Base-by-base conservation (phyloP, 176 grass and related monocot species). In the Carex myosuroides region DNA sequence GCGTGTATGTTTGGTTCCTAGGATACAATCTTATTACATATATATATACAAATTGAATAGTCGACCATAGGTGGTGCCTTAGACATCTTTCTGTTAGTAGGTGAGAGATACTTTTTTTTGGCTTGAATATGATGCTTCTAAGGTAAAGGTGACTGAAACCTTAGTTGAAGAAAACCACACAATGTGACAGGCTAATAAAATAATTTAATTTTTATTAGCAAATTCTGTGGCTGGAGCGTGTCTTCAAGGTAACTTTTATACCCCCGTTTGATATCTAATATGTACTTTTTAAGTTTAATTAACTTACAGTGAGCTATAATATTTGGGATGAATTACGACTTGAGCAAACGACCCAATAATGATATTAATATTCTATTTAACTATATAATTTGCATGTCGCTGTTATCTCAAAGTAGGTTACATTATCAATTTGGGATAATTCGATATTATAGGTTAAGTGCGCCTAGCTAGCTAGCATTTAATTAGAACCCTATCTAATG, bases 141-240 rank as follows among this genome's bases (percentile, higher is more conserved):
- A 93, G 91, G 86, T 44, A 90, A 46, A 44, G 78, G 79, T 88
- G 91, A 90, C 46, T 81, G 86, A 65, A 82, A 90, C 84, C 70
- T 17, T 8, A 22, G 29, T 64, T 30, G 75, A 77, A 83, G 79
- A 73, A 87, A 66, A 17, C 57, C 24, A 53, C 22, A 74, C 14
- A 76, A 46, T n/a, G 17, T 67, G 17, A 70, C 39, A 44, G 60
- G 20, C 20, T 66, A 37, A 14, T 68, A 35, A 13, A 67, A 32
- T 68, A 68, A 14, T 35, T 1, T 6, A 68, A 68, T 16, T 68
- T 68, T 68, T 35, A 68, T 35, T 33, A 6, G 64, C 3, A 17
- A 68, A 68, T 41, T 33, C 24, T 50, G 42, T 73, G 70, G n/a
- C 39, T 68, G 66, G 14, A 41, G 30, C 37, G 68, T 70, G 35